Evolutionary conservation across 116 monocot species (phyloP).

Genomic region (Posidonia oceanica): DNA sequence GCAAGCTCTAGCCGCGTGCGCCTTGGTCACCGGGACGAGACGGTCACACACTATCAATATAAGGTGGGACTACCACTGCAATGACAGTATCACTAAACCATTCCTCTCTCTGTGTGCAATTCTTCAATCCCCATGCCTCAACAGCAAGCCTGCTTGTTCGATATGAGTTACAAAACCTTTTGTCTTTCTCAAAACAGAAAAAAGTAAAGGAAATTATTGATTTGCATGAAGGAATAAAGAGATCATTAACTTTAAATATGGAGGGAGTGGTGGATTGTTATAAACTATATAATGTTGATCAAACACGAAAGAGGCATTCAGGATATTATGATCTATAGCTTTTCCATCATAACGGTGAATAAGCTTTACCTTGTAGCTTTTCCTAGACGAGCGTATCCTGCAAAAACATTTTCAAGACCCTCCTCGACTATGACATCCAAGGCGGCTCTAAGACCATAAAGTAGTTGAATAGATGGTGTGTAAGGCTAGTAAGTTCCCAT

Average conservation of each 20-base stretch:
- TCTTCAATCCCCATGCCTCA: conserved; percentile 65
- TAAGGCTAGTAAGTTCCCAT: conserved; percentile 91
- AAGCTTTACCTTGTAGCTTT: conserved; percentile 72
- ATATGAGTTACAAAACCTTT: background rate
- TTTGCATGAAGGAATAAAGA: no score
- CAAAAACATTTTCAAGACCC: conserved; percentile 86
- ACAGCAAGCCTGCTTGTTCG: conserved; percentile 57
- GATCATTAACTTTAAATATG: no score
- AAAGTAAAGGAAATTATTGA: no score
- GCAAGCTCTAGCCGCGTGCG: no score
- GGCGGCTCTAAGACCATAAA: conserved; percentile 87
- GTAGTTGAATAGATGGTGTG: conserved; percentile 95
- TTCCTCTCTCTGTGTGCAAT: conserved; percentile 49
- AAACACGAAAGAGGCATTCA: no score
- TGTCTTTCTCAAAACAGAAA: no score
- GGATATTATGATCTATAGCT: background rate
- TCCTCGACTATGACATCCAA: conserved; percentile 92
- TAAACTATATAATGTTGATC: no score
- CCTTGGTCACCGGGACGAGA: no score
- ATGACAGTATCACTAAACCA: conserved; percentile 59
- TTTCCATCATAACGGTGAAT: background rate
- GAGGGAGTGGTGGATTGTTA: no score
- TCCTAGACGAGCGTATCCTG: conserved; percentile 63
- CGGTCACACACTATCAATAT: conserved; percentile 48
- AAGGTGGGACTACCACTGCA: conserved; percentile 40